phyloP scores from a whole-genome alignment of 176 grass and related monocot genomes.

The Oryza nivara region DNA sequence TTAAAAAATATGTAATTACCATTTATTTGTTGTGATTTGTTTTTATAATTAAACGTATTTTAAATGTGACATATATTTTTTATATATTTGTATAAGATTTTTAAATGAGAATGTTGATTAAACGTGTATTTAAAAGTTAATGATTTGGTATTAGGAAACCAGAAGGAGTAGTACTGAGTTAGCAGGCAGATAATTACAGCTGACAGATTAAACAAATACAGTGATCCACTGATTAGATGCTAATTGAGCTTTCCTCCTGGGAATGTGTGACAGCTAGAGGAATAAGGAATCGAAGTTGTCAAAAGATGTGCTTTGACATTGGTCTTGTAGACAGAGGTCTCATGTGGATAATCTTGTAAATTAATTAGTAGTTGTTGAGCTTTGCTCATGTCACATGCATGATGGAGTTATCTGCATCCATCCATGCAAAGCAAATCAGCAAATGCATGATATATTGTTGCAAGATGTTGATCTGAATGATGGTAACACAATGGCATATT shows the following conservation, averaged over 20 bases:
- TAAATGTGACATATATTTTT: no score
- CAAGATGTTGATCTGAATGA: background rate
- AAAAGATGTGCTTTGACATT: conserved; percentile 42
- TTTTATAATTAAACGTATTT: no score
- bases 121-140: no score
- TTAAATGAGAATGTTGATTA: no score
- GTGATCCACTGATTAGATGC: background rate
- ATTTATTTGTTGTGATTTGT: no score
- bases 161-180: no score
- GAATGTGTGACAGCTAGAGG: conserved; percentile 29
- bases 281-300: conserved; percentile 27
- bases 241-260: background rate
- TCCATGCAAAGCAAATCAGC: background rate
- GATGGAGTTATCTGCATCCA: background rate
- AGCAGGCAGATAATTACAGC: conserved; percentile 21
- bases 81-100: no score
- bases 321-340: background rate
- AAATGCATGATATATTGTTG: background rate
- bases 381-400: background rate
- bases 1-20: no score
- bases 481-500: background rate
- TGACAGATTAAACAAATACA: conserved; percentile 27
- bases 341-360: conserved; percentile 34
- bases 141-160: no score
- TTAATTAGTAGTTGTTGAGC: background rate